Evolutionary conservation across 768 basidiomycete species (phyloP), one percentile per base, ranked within the genome.

Genomic region (Hemileccinum rubropunctum): DNA sequence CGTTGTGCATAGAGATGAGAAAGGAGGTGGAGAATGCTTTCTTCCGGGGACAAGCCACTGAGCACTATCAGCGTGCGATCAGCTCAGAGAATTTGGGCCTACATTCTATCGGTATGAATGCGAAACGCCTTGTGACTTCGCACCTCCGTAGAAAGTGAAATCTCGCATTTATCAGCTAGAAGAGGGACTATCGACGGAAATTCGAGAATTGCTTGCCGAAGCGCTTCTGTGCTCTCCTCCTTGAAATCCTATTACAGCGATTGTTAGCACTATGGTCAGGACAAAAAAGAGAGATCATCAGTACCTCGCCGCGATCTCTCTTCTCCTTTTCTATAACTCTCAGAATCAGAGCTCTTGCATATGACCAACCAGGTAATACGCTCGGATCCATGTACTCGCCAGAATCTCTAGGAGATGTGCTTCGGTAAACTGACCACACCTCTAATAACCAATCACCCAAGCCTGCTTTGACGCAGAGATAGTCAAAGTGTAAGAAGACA

Each of bases 1-100:
- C 91, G 86, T 37, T 86, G 81, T 4, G 79, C 89, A 65, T 98
- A 98, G 20, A 98, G 80, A 60, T 94, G 90, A 0, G 90, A 88
- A 4, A 98, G 77, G 8, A 97, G 79, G 56, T 97, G 87, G 0
- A 92, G 70, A 3, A 79, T 76, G 9, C 73, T 67, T 21, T 78
- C 62, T 14, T 71, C 63, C 0, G 71, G 60, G 15, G 79, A 62
- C 34, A 47, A 62, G 65, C 42, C 80, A 74, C 57, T 58, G 51
- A 13, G 17, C 39, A 49, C 32, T 27, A 52, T 56, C 45, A 68
- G 53, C 26, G 6, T 20, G 23, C 8, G 40, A 40, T 14, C 13
- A 14, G 26, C 33, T 13, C 21, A 28, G 49, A 37, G 47, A 13
- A 9, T 9, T n/a, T 6, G 6, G 18, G 60, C 79, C n/a, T 54